Conservation (phyloP, 352 stramenopile species). For the Phytophthora brassicae region DNA sequence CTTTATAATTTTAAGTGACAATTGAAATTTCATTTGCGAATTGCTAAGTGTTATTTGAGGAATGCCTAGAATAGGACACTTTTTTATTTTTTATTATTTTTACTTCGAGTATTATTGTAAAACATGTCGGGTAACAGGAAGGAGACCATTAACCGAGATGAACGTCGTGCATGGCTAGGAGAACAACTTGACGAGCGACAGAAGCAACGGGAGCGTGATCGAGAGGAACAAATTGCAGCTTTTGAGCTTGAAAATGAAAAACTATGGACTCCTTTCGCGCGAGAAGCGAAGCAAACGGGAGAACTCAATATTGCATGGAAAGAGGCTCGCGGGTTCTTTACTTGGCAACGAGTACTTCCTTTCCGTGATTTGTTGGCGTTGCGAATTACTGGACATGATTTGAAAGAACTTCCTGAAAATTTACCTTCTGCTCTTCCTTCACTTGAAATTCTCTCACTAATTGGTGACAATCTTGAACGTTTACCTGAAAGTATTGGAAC, state of each 20-base stretch:
- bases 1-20: background rate
- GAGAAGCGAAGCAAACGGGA: conserved; percentile 34
- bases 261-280: conserved; percentile 54
- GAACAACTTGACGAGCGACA: conserved; percentile 47
- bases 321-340: conserved; percentile 51
- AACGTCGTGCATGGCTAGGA: conserved; percentile 51
- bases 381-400: conserved; percentile 50
- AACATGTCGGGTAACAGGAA: conserved; percentile 8
- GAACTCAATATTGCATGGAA: conserved; percentile 79
- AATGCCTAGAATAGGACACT: too few species aligned
- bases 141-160: conserved; percentile 13
- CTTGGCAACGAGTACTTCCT: conserved; percentile 44
- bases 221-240: conserved; percentile 29
- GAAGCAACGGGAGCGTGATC: conserved; percentile 41
- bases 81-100: too few species aligned
- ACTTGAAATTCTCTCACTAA: conserved; percentile 54
- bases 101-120: too few species aligned
- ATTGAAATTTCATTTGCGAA: too few species aligned
- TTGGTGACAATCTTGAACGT: conserved; percentile 44
- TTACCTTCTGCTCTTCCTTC: conserved; percentile 32
- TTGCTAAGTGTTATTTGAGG: too few species aligned
- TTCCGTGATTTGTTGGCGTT: conserved; percentile 51
- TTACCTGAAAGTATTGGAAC: conserved; percentile 50
- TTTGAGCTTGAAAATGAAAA: conserved; percentile 36
- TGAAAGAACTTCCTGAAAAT: conserved; percentile 34